Evolutionary conservation across 2,329 filamentous ascomycete species (phyloP).

Genomic region (Claviceps sp.): DNA sequence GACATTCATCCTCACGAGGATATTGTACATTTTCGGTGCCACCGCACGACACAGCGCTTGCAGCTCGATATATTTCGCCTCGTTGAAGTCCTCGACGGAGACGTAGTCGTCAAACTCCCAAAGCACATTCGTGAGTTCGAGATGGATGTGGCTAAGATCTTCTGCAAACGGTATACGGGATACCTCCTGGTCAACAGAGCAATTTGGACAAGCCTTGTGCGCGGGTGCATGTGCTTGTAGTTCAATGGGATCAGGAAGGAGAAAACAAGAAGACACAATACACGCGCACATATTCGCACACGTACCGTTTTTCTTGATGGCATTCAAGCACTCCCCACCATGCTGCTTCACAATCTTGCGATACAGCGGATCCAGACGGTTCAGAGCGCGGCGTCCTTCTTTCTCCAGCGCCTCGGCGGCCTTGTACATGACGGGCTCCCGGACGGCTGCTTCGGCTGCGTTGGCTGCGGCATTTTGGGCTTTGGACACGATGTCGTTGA

Average conservation of each 20-base stretch:
- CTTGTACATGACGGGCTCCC: constrained; percentile 31
- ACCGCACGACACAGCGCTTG: constrained; percentile 34
- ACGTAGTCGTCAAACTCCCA: constrained; percentile 45
- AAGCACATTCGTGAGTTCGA: constrained; percentile 34
- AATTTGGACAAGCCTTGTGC: background rate
- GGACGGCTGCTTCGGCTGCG: constrained; percentile 33
- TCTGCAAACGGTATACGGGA: constrained; percentile 19
- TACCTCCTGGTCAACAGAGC: background rate
- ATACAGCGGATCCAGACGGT: constrained; percentile 38
- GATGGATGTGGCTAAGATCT: constrained; percentile 33
- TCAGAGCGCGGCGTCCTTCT: constrained; percentile 35
- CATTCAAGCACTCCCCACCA: constrained; percentile 34
- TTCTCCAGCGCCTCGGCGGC: constrained; percentile 32
- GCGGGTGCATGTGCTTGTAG: background rate
- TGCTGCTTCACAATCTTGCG: constrained; percentile 34
- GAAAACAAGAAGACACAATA: background rate
- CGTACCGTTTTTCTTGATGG: constrained; percentile 40
- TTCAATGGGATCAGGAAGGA: background rate
- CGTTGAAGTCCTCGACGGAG: constrained; percentile 34
- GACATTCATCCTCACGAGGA: constrained; percentile 40
- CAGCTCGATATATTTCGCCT: constrained; percentile 33
- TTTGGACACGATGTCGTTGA: constrained; percentile 39
- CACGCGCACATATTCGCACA: background rate
- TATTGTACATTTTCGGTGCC: constrained; percentile 34
- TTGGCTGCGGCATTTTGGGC: constrained; percentile 32